These are phyloP conservation scores for Chlamydomonas incerta DNA, from an alignment of 139 green algal genomes.

Conservation along the genomic window DNA sequence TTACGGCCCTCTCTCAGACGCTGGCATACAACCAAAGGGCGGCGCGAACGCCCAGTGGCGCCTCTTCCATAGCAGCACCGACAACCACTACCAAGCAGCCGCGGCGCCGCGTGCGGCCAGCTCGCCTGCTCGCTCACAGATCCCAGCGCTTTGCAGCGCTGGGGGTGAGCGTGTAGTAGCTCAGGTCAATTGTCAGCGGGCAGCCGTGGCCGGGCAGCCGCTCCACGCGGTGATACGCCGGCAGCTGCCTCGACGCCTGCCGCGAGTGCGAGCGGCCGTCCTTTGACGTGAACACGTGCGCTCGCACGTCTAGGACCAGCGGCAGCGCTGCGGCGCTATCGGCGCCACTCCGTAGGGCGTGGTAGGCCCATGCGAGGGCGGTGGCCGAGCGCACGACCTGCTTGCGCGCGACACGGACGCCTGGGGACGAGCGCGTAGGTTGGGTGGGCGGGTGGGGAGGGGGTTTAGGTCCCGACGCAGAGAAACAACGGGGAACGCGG, in stretches of 20 bases:
- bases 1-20: too few relatives aligned
- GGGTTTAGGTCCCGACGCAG: not conserved
- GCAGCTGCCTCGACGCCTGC: not conserved
- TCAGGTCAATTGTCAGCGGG: not conserved
- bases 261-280: not conserved
- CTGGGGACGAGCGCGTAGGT: too few relatives aligned
- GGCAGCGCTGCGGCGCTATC: not conserved
- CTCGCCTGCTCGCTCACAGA: too few relatives aligned
- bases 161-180: not conserved
- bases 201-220: not conserved
- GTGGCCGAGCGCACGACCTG: not conserved
- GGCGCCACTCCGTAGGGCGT: not conserved
- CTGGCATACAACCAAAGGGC: too few relatives aligned
- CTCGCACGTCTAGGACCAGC: not conserved
- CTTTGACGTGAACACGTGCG: not conserved
- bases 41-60: too few relatives aligned
- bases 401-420: not conserved
- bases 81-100: too few relatives aligned
- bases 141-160: not conserved
- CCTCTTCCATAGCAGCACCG: too few relatives aligned
- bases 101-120: too few relatives aligned
- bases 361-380: not conserved
- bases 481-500: not conserved
- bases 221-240: not conserved
- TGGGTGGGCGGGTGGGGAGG: not conserved